phyloP scores from a whole-genome alignment of 1,139 yeast species.

The Geotrichum macrosporum region DNA sequence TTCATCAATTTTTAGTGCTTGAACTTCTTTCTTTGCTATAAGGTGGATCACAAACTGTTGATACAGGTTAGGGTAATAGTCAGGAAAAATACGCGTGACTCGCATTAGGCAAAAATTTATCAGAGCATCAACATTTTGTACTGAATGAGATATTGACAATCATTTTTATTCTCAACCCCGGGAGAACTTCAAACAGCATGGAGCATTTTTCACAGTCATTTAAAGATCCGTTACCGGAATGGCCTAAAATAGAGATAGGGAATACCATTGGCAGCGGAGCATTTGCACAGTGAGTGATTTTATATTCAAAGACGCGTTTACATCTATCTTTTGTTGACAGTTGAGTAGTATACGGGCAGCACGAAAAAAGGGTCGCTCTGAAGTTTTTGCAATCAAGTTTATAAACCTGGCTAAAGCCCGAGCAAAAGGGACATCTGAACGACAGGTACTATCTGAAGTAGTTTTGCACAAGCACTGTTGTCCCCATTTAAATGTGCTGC shows the following conservation, averaged over 20 bases:
- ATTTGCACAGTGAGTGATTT: slow-evolving; percentile 7
- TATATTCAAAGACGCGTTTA: no score
- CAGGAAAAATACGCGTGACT: no score
- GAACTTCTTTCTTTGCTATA: no score
- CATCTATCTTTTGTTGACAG: no score
- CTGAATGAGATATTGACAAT: no score
- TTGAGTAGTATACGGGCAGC: slow-evolving; percentile 17
- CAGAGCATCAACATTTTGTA: no score
- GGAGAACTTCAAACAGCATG: no score
- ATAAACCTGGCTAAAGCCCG: slow-evolving; percentile 49
- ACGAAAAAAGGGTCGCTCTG: slow-evolving; percentile 2
- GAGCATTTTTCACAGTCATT: slow-evolving; percentile 8
- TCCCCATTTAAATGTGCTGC: slow-evolving; percentile 55
- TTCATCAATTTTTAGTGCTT: no score
- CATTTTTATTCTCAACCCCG: no score
- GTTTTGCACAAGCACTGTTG: slow-evolving; percentile 53
- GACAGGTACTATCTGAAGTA: slow-evolving; percentile 50
- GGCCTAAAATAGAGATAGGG: slow-evolving; percentile 9
- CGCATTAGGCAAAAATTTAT: no score
- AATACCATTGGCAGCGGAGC: slow-evolving; percentile 9
- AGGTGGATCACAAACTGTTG: no score
- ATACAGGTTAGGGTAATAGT: no score
- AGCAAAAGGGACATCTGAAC: slow-evolving; percentile 44
- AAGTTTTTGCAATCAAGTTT: slow-evolving; percentile 51
- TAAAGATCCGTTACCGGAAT: slow-evolving; percentile 9